Conservation (phyloP, 75 land plant genomes). For the Chamaecyparis obtusa region DNA sequence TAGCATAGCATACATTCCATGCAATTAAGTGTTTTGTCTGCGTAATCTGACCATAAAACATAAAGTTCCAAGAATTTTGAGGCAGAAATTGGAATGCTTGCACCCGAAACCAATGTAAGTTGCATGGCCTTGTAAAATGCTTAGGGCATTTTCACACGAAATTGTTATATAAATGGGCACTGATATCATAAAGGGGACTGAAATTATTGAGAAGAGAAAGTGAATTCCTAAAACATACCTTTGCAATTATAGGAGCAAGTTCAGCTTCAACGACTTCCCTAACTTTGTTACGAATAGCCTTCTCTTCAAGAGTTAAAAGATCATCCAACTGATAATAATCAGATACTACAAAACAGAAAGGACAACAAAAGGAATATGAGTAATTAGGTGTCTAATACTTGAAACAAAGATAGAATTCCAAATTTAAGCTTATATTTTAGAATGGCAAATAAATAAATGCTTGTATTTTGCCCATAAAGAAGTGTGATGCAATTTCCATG, state of each 20-base stretch:
- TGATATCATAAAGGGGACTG: neutral
- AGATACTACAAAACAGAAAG: constrained; percentile 43
- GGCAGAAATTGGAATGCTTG: neutral
- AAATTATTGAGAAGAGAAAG: neutral
- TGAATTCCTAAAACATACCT: constrained; percentile 32
- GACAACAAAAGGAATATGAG: neutral
- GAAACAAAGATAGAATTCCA: neutral
- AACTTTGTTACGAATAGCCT: constrained; percentile 49
- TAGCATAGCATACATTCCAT: neutral
- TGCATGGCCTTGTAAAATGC: neutral
- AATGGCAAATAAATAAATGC: neutral
- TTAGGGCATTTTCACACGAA: neutral
- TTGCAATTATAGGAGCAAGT: constrained; percentile 81
- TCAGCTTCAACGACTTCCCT: constrained; percentile 69
- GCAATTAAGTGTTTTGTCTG: neutral
- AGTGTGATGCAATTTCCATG: neutral
- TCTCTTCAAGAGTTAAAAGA: constrained; percentile 69
- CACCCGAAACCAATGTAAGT: neutral
- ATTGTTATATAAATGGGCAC: constrained; percentile 9
- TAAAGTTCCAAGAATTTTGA: neutral
- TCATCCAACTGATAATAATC: constrained; percentile 87
- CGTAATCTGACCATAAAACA: neutral
- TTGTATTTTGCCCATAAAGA: neutral
- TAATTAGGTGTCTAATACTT: neutral
- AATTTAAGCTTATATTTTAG: neutral